Conservation (phyloP, 176 grass and related monocot species). For the Raddia guianensis region DNA sequence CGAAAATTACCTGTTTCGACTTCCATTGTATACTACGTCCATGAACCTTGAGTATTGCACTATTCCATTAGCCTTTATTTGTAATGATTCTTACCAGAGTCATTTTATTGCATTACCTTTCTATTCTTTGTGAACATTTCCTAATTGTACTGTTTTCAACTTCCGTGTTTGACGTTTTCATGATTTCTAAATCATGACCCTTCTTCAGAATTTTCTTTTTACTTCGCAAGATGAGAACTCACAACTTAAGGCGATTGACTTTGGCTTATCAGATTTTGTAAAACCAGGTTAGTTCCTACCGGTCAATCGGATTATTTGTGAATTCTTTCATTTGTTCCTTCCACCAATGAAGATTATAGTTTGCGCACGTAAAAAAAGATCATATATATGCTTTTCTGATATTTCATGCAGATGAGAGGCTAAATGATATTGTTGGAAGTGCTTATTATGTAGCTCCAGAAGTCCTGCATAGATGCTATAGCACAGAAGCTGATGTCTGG, state of each 20-base stretch:
- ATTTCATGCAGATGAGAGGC: slow-evolving; percentile 67
- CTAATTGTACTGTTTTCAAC: neutral
- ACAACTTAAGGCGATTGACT: slow-evolving; percentile 79
- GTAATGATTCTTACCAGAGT: neutral
- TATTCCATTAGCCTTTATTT: neutral
- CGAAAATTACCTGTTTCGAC: neutral
- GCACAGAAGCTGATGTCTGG: slow-evolving; percentile 89
- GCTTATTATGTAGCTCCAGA: slow-evolving; percentile 95
- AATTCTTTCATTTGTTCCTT: slow-evolving; percentile 11
- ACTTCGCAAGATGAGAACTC: slow-evolving; percentile 78
- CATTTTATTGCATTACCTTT: neutral
- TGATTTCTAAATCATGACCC: slow-evolving; percentile 18
- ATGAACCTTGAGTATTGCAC: slow-evolving; percentile 1
- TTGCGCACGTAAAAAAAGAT: neutral
- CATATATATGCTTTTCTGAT: slow-evolving; percentile 27
- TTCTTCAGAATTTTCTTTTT: slow-evolving; percentile 82
- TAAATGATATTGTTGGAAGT: slow-evolving; percentile 95
- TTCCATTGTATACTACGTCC: neutral
- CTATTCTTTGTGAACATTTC: slow-evolving; percentile 14
- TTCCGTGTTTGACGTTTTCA: neutral
- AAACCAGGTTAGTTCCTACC: slow-evolving; percentile 68
- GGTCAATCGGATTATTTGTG: neutral
- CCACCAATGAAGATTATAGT: neutral
- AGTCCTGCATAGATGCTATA: slow-evolving; percentile 81
- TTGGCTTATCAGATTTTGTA: slow-evolving; percentile 84